Conservation (phyloP, 331 rosid species). For the Rhamnella rubrinervis region DNA sequence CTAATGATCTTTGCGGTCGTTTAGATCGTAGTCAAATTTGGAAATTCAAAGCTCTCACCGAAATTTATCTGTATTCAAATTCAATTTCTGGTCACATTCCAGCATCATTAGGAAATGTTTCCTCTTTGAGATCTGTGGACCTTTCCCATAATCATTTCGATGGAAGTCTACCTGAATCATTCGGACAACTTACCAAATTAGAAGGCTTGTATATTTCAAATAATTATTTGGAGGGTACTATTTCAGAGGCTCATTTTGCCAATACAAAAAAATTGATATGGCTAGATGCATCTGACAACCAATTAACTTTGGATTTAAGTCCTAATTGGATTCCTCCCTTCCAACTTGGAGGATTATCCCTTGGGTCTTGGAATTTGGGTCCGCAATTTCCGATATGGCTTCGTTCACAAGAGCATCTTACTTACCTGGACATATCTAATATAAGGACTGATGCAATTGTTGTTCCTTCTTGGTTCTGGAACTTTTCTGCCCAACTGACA, state of each 20-base stretch:
- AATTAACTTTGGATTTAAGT: not conserved
- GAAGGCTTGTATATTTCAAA: not conserved
- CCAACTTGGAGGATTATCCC: not conserved
- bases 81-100: too few species aligned
- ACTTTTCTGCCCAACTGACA: not conserved
- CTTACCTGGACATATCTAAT: not conserved
- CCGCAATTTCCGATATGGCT: constrained; percentile 6
- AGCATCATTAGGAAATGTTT: too few species aligned
- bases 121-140: too few species aligned
- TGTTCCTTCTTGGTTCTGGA: not conserved
- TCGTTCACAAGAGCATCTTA: not conserved
- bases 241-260: not conserved
- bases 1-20: too few species aligned
- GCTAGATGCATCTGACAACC: not conserved
- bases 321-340: constrained; percentile 1
- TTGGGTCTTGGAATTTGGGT: constrained; percentile 1
- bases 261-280: not conserved
- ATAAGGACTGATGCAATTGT: not conserved
- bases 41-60: too few species aligned
- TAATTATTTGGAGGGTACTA: not conserved
- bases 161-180: too few species aligned
- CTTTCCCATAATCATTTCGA: too few species aligned
- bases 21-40: too few species aligned
- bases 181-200: constrained; percentile 7
- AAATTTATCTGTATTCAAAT: too few species aligned